phyloP scores from a whole-genome alignment of 1,284 basidiomycete genomes.

The Trichosporon inkin region DNA sequence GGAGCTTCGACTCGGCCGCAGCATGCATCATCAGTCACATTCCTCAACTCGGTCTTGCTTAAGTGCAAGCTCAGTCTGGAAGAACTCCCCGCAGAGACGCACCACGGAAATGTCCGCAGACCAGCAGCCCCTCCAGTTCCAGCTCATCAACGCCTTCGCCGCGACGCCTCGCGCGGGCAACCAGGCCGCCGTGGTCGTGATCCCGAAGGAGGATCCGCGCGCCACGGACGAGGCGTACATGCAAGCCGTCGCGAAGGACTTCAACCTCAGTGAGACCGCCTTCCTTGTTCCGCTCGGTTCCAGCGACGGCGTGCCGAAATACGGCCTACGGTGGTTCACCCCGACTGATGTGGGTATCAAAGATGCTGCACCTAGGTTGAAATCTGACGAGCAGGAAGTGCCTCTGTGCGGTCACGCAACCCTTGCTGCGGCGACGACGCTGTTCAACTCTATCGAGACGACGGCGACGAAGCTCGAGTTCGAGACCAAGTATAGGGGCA shows the following conservation, averaged over 20 bases:
- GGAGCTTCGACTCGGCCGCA: too few relatives aligned
- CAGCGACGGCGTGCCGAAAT: constrained; percentile 23
- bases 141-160: constrained; percentile 39
- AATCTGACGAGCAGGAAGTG: constrained; percentile 31
- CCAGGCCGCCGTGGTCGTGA: constrained; percentile 41
- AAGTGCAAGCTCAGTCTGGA: background rate
- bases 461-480: constrained; percentile 22
- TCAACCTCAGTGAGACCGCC: constrained; percentile 42
- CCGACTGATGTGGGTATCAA: constrained; percentile 29
- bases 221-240: constrained; percentile 30
- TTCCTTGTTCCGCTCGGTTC: constrained; percentile 26
- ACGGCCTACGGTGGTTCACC: constrained; percentile 42
- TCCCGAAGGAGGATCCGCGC: constrained; percentile 28
- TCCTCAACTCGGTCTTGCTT: too few relatives aligned
- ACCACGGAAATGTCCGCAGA: background rate
- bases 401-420: constrained; percentile 44
- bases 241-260: constrained; percentile 31
- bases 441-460: constrained; percentile 33
- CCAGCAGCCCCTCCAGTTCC: constrained; percentile 23
- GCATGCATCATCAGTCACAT: too few relatives aligned
- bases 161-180: constrained; percentile 37
- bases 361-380: too few relatives aligned
- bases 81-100: background rate
- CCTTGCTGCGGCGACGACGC: constrained; percentile 31
- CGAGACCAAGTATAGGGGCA: constrained; percentile 34